Percentiles rank a stretch among this genome's conserved stretches.
Evolutionary conservation across 768 basidiomycete species (phyloP).

Genomic region (Mycena crocata): DNA sequence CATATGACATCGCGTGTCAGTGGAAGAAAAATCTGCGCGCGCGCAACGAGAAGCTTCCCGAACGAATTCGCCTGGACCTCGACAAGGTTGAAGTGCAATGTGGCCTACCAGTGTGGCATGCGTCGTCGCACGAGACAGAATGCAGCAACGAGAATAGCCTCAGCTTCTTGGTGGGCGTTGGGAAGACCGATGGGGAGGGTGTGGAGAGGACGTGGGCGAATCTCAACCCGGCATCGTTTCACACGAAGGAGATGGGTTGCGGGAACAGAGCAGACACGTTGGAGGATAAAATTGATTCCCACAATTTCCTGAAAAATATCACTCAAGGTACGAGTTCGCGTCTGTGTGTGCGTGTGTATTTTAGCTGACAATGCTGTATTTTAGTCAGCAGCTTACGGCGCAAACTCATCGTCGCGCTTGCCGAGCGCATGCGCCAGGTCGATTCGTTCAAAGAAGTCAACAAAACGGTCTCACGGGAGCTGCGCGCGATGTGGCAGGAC

Average conservation of each 20-base stretch:
- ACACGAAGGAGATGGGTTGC: slow-evolving; percentile 45
- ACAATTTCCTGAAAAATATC: slow-evolving; percentile 28
- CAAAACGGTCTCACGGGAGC: neutral
- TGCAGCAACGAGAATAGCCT: slow-evolving; percentile 27
- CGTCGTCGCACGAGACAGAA: slow-evolving; percentile 17
- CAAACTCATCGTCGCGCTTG: slow-evolving; percentile 11
- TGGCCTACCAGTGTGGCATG: slow-evolving; percentile 26
- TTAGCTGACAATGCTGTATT: neutral
- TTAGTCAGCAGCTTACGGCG: slow-evolving; percentile 9
- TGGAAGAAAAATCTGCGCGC: neutral
- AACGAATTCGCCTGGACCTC: neutral
- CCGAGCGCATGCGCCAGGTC: neutral
- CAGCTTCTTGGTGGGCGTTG: slow-evolving; percentile 20
- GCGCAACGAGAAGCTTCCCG: neutral
- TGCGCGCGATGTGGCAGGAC: neutral
- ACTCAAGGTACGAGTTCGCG: neutral
- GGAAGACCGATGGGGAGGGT: slow-evolving; percentile 18
- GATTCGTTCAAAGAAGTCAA: neutral
- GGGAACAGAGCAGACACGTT: slow-evolving; percentile 38
- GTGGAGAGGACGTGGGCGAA: slow-evolving; percentile 43
- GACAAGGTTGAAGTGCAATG: slow-evolving; percentile 17
- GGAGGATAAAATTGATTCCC: slow-evolving; percentile 38
- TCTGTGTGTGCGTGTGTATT: neutral
- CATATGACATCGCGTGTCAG: neutral
- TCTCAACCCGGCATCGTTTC: slow-evolving; percentile 35